A percentile compares a stretch with the other conserved stretches of the same genome.
Evolutionary conservation across 2,329 filamentous ascomycete species (phyloP).

Genomic region (Aspergillus texensis): DNA sequence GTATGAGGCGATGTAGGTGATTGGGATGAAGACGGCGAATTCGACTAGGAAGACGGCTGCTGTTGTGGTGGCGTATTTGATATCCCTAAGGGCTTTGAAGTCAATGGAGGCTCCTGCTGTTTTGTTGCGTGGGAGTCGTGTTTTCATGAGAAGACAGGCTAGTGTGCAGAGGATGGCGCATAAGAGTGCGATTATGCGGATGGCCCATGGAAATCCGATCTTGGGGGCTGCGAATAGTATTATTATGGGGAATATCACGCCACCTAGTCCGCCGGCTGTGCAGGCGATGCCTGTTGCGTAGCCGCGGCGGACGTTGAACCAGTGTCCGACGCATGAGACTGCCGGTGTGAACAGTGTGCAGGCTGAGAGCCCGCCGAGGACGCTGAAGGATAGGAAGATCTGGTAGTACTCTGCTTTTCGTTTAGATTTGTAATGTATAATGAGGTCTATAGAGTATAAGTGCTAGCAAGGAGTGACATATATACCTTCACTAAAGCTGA

Average conservation of each 20-base stretch:
- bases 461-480: background rate
- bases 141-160: slow-evolving; percentile 27
- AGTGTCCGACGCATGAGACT: slow-evolving; percentile 36
- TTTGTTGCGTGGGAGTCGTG: slow-evolving; percentile 26
- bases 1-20: slow-evolving; percentile 39
- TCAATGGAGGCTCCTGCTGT: slow-evolving; percentile 21
- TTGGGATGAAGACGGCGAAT: slow-evolving; percentile 40
- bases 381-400: slow-evolving; percentile 39
- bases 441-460: too few relatives aligned
- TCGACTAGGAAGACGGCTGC: slow-evolving; percentile 38
- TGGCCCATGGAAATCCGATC: slow-evolving; percentile 36
- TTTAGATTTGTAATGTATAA: slow-evolving; percentile 13
- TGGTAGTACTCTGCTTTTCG: slow-evolving; percentile 37
- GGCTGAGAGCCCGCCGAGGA: slow-evolving; percentile 37
- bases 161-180: slow-evolving; percentile 21
- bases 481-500: background rate
- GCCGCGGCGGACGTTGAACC: slow-evolving; percentile 36
- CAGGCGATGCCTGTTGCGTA: slow-evolving; percentile 39
- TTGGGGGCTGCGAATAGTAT: slow-evolving; percentile 30
- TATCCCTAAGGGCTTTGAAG: slow-evolving; percentile 28
- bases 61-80: slow-evolving; percentile 29
- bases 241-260: slow-evolving; percentile 39
- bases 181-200: slow-evolving; percentile 33
- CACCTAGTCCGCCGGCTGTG: slow-evolving; percentile 38
- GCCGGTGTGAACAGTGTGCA: slow-evolving; percentile 36